Conservation (phyloP, 495 filamentous ascomycete species). For the Delitschia confertaspora region DNA sequence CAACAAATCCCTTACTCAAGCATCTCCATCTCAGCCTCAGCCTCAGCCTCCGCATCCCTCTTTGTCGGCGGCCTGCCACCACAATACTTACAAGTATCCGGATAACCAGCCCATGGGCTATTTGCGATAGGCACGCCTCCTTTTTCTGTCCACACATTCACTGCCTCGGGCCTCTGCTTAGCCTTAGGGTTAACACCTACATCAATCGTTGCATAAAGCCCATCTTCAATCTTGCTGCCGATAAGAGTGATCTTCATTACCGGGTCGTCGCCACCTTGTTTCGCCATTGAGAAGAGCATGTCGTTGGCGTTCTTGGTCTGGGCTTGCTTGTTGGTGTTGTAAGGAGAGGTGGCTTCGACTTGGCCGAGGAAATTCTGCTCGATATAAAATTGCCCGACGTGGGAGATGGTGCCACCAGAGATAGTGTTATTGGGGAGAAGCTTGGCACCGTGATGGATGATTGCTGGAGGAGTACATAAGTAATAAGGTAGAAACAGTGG, state of each 20-base stretch:
- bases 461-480: conserved; percentile 5
- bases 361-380: conserved; percentile 48
- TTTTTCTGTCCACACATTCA: conserved; percentile 22
- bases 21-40: too few relatives aligned
- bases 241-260: conserved; percentile 49
- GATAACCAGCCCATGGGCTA: conserved; percentile 22
- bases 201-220: conserved; percentile 50
- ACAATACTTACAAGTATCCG: conserved; percentile 20
- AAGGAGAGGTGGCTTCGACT: conserved; percentile 49
- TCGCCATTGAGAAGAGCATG: conserved; percentile 41
- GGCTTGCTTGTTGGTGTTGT: conserved; percentile 48
- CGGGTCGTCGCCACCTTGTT: conserved; percentile 47
- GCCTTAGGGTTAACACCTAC: conserved; percentile 44
- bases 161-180: conserved; percentile 19
- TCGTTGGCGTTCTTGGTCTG: conserved; percentile 48
- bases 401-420: conserved; percentile 43
- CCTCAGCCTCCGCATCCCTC: neutral
- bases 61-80: conserved; percentile 11
- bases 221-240: conserved; percentile 42
- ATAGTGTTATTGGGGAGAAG: conserved; percentile 46
- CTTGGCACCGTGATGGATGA: conserved; percentile 33
- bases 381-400: conserved; percentile 59
- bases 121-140: conserved; percentile 14
- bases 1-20: too few relatives aligned
- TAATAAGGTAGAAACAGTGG: neutral